Base-by-base conservation (phyloP, 768 basidiomycete species). In the Lentinula raphanica region DNA sequence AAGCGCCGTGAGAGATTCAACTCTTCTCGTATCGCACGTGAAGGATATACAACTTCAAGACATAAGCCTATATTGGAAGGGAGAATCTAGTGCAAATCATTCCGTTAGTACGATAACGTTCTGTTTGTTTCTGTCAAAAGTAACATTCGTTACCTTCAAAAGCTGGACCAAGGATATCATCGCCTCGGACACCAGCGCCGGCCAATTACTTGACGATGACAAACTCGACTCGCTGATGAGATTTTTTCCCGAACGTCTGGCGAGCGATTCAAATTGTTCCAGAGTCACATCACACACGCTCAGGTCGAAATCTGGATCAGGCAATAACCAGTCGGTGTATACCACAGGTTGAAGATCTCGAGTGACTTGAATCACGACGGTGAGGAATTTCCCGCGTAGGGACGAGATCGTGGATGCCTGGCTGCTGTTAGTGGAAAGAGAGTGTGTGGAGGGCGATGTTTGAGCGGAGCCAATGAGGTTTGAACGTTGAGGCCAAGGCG, bases 271-370 rank as follows among this genome's bases (percentile, higher is more conserved):
- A 64, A 96, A 95, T 68, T 99, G 95, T 3, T 76, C 76, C 32
- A 89, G 76, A 3, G 91, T 93, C 50, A 98, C 81, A 68, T 98
- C 94, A 8, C 86, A 80, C 9, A 98, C 92, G 27, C 84, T 83
- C 19, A 98, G 74, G 62, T 93, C 87, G 62, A 91, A 83, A 17
- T 80, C 81, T 5, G 81, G 73, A 51, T 86, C 80, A 0, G 94
- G 93, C 21, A 99, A 74, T 27, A 76, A 68, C 85, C 86, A 90
- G n/a, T 85, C 81, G 19, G 85, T 74, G 67, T 78, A 97, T 0
- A 91, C 78, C 40, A 99, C 94, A 0, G 97, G 92, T n/a, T 94
- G 84, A 28, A 88, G 72, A 70, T 99, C 97, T 58, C 86, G 82
- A 6, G 97, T 98, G 58, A 98, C 89, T 72, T 99, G 97, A 8